These are phyloP conservation scores for Trypanosoma vivax DNA, from an alignment of 208 protist species.

Conservation along the genomic window DNA sequence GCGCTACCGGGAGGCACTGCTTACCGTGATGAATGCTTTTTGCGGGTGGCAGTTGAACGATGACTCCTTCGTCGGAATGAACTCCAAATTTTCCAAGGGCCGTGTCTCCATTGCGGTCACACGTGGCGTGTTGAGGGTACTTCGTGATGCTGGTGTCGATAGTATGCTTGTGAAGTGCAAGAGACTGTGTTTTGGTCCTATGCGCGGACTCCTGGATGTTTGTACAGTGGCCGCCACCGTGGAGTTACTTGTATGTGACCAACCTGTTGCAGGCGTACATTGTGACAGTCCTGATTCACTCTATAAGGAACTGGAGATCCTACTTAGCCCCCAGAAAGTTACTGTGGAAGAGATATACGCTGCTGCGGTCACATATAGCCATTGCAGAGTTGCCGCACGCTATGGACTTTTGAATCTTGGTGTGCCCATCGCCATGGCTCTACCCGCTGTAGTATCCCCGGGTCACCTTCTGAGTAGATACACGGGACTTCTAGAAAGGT, in stretches of 20 bases:
- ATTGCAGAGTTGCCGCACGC: constrained; percentile 6
- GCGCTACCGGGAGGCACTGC: constrained; percentile 47
- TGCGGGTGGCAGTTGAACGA: not conserved
- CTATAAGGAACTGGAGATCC: constrained; percentile 12
- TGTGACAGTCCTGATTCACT: not conserved
- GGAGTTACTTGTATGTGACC: constrained; percentile 22
- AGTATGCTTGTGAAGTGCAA: constrained; percentile 50
- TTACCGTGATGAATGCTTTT: constrained; percentile 10
- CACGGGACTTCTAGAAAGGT: constrained; percentile 2
- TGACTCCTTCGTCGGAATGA: not conserved
- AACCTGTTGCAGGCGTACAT: constrained; percentile 2
- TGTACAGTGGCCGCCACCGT: constrained; percentile 26
- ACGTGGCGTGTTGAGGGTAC: constrained; percentile 10
- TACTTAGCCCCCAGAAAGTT: constrained; percentile 20
- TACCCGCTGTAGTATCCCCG: constrained; percentile 1
- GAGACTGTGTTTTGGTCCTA: constrained; percentile 50
- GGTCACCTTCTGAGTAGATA: not conserved
- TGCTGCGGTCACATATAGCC: not conserved
- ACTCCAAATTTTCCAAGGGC: not conserved
- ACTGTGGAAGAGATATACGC: constrained; percentile 15
- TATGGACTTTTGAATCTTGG: constrained; percentile 17
- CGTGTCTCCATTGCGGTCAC: not conserved
- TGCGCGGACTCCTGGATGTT: constrained; percentile 48
- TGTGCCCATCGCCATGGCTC: constrained; percentile 1
- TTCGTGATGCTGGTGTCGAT: constrained; percentile 27